Conservation (phyloP, 805 yeast species). For the Kockiozyma suomiensis region DNA sequence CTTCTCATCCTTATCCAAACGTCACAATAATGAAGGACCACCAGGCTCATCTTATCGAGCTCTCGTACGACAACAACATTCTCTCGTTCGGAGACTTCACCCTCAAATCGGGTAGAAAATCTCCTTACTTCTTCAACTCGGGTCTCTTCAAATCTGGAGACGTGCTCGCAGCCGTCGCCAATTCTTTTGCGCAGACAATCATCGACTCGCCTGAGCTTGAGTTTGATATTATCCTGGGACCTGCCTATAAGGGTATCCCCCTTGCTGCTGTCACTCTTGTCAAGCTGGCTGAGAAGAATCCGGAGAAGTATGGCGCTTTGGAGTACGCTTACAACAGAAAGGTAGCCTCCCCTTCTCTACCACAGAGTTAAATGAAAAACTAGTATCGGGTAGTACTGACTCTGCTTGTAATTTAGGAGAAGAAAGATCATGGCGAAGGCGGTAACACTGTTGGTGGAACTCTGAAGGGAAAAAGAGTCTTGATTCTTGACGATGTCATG, state of each 20-base stretch:
- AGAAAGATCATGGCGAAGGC: constrained; percentile 98
- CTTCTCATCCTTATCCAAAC: no score
- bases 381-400: background rate
- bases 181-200: constrained; percentile 87
- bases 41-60: constrained; percentile 60
- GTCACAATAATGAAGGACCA: constrained; percentile 31
- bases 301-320: constrained; percentile 64
- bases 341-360: constrained; percentile 43
- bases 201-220: constrained; percentile 70
- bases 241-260: constrained; percentile 98
- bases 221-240: constrained; percentile 92
- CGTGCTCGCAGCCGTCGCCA: constrained; percentile 75
- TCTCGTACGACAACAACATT: constrained; percentile 80
- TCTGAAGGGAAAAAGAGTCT: constrained; percentile 67
- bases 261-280: constrained; percentile 91
- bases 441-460: constrained; percentile 89
- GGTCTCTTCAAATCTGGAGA: constrained; percentile 87
- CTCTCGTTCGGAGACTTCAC: constrained; percentile 87
- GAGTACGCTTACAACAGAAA: constrained; percentile 93
- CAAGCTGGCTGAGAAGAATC: constrained; percentile 84
- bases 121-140: constrained; percentile 95
- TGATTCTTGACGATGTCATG: constrained; percentile 95
- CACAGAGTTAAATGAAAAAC: background rate
- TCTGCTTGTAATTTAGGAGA: constrained; percentile 51
- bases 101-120: constrained; percentile 84